A percentile compares a stretch with the other conserved stretches of the same genome.
These are phyloP conservation scores for Crucibulum laeve DNA, from an alignment of 768 basidiomycete genomes.

Conservation along the genomic window DNA sequence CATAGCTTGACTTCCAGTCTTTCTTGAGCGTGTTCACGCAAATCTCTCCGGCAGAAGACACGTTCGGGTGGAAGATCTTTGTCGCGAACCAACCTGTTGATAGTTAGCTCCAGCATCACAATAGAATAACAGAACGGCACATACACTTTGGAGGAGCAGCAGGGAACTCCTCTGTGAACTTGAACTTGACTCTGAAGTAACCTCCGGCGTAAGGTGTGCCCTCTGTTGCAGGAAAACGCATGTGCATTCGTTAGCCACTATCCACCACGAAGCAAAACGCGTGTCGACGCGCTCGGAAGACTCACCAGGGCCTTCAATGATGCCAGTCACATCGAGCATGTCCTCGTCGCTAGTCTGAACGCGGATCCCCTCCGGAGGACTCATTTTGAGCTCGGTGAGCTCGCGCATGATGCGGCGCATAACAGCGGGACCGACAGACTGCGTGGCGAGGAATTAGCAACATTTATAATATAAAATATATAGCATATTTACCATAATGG, in stretches of 20 bases:
- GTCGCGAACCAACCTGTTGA: conserved; percentile 79
- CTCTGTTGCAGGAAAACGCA: too few species aligned
- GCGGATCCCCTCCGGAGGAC: conserved; percentile 90
- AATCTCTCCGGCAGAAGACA: conserved; percentile 85
- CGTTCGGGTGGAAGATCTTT: conserved; percentile 97
- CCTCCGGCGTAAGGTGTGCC: conserved; percentile 67
- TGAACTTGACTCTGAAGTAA: conserved; percentile 74
- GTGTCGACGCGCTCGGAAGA: conserved; percentile 6
- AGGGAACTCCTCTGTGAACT: conserved; percentile 92
- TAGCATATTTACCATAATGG: conserved; percentile 9
- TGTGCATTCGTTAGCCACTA: too few species aligned
- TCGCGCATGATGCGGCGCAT: conserved; percentile 89
- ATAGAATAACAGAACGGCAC: conserved; percentile 15
- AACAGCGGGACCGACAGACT: conserved; percentile 49
- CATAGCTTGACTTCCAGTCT: conserved; percentile 91
- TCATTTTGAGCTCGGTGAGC: conserved; percentile 72
- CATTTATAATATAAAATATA: background rate
- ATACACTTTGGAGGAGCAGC: conserved; percentile 91
- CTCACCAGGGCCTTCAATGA: conserved; percentile 89
- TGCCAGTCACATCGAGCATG: conserved; percentile 81
- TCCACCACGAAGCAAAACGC: background rate
- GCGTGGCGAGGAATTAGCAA: too few species aligned
- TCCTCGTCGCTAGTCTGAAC: conserved; percentile 84
- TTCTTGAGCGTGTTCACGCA: conserved; percentile 98
- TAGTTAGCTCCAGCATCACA: background rate